Conservation (phyloP, 495 filamentous ascomycete genomes). For the Podospora pseudoanserina region DNA sequence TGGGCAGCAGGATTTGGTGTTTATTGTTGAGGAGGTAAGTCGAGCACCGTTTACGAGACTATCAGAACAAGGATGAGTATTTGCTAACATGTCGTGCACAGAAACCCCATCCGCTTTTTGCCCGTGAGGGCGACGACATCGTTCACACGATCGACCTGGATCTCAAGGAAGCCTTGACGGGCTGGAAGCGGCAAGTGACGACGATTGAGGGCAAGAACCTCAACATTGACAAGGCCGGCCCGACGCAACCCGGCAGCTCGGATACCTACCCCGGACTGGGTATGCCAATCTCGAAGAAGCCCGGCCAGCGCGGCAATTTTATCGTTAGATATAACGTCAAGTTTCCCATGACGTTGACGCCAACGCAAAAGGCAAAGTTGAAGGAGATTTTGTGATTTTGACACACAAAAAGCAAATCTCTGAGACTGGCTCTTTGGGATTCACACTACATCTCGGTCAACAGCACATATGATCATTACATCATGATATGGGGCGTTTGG, state of each 20-base stretch:
- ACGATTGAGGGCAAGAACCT: conserved; percentile 91
- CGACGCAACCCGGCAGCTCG: conserved; percentile 74
- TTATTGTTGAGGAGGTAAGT: conserved; percentile 88
- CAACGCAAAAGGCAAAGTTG: conserved; percentile 71
- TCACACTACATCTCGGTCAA: background rate
- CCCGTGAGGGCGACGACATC: conserved; percentile 82
- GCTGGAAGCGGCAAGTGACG: conserved; percentile 84
- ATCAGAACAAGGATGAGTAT: no score
- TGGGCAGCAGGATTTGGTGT: conserved; percentile 92
- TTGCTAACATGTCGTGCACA: conserved; percentile 31
- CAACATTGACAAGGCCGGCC: conserved; percentile 69
- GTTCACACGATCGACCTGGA: conserved; percentile 69
- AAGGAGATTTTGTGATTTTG: conserved; percentile 62
- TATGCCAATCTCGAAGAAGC: conserved; percentile 91
- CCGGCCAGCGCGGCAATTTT: conserved; percentile 76
- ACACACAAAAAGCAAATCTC: background rate
- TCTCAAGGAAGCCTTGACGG: conserved; percentile 95
- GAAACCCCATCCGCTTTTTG: conserved; percentile 81
- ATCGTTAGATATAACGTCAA: conserved; percentile 87
- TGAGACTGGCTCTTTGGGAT: background rate
- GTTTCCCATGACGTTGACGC: conserved; percentile 74
- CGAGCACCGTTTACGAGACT: no score
- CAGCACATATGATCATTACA: conserved; percentile 5
- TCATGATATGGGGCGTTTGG: conserved; percentile 2
- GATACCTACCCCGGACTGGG: conserved; percentile 81